Evolutionary conservation across 2,329 filamentous ascomycete species (phyloP), one percentile per base, ranked within the genome.

Genomic region (Ustulina deusta): DNA sequence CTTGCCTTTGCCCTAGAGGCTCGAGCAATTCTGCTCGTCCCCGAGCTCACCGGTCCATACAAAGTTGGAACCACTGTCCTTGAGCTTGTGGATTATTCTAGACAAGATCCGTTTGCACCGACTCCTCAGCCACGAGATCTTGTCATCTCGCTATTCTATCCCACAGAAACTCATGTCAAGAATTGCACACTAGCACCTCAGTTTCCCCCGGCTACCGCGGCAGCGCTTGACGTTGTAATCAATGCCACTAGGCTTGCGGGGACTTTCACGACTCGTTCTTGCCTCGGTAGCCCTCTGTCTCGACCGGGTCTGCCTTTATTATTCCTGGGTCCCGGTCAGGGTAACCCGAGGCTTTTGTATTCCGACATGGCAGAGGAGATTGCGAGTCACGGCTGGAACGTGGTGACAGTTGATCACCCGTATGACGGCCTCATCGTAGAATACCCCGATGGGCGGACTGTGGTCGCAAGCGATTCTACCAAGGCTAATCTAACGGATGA

Each of bases 321-420:
- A 36, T 61, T 86, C 9, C 80, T 87, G 49, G 83, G 82, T 0
- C 81, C 84, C 1, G 85, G 83, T 3, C 77, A 81, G 34, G 81
- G 81, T 3, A 79, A 79, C 5, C 81, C 81, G 0, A 77, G 84
- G 0, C 72, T 83, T 0, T 52, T 84, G 1, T 83, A 87, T 70
- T 79, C 75, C 3, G 79, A 78, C 5, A 78, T 83, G 65, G 82
- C 83, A 1, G 79, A 79, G 2, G 80, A 82, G 3, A 76, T 87
- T 2, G 82, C 84, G 0, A 83, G 81, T 17, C 76, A 80, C 6
- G 84, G 84, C 0, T 83, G 81, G 56, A 76, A 80, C 0, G 82
- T 87, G 2, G 75, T 85, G 13, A 76, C 83, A 0, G 75, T 87
- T 27, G 85, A 87, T 63, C 85, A 86, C 58, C 79, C 84, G 0